Evolutionary conservation across 1,139 yeast species (phyloP).

Genomic region (Eremothecium gossypii): DNA sequence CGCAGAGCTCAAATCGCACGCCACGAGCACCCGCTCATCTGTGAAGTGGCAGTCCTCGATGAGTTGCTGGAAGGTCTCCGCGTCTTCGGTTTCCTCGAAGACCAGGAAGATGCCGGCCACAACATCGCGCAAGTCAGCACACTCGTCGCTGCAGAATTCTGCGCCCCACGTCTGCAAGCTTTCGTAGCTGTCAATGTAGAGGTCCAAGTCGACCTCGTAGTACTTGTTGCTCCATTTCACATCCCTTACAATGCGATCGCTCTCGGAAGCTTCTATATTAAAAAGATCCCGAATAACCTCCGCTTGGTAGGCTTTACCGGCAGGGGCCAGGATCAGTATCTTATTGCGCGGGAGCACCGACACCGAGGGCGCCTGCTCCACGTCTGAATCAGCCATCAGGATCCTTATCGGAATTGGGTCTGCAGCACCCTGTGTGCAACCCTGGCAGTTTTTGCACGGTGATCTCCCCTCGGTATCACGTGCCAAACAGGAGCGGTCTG

Average conservation of each 20-base stretch:
- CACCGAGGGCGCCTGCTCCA: too few relatives aligned
- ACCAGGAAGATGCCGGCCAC: slow-evolving; percentile 25
- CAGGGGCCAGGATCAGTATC: slow-evolving; percentile 3
- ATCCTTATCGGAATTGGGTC: too few relatives aligned
- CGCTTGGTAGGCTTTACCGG: background rate
- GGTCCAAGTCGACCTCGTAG: slow-evolving; percentile 21
- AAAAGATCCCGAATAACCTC: slow-evolving; percentile 3
- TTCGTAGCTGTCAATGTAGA: slow-evolving; percentile 27
- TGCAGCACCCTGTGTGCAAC: too few relatives aligned
- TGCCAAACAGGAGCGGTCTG: too few relatives aligned
- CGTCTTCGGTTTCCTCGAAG: slow-evolving; percentile 2
- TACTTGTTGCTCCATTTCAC: slow-evolving; percentile 27
- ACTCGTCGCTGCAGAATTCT: slow-evolving; percentile 21
- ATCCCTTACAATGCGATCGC: slow-evolving; percentile 14
- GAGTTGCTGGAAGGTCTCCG: background rate
- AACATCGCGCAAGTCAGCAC: slow-evolving; percentile 21
- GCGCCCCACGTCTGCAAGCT: slow-evolving; percentile 21
- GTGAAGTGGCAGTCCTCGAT: background rate
- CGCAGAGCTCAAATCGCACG: background rate
- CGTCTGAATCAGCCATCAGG: too few relatives aligned
- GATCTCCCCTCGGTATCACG: too few relatives aligned
- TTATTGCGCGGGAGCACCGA: background rate
- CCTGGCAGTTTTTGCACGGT: too few relatives aligned
- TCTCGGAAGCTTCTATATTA: slow-evolving; percentile 3
- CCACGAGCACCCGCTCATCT: slow-evolving; percentile 2